Conservation (phyloP, 495 filamentous ascomycete species). For the Talaromyces proteolyticus region DNA sequence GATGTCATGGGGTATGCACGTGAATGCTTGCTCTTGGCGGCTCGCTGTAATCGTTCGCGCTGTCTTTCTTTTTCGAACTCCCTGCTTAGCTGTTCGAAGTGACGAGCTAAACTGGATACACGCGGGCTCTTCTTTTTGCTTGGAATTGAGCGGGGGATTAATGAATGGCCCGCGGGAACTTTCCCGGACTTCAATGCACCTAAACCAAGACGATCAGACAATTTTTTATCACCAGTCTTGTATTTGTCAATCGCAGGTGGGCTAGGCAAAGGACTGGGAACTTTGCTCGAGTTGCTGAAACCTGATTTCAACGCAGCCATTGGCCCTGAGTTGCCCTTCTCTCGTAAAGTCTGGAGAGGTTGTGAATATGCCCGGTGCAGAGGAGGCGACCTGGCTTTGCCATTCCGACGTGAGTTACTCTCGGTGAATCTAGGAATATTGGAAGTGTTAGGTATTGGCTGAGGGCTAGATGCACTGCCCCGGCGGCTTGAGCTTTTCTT, state of each 20-base stretch:
- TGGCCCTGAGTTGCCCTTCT: conserved; percentile 15
- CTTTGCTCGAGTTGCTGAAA: conserved; percentile 12
- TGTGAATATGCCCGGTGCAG: conserved; percentile 68
- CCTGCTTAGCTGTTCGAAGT: conserved; percentile 92
- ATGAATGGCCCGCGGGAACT: conserved; percentile 57
- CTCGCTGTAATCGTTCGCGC: conserved; percentile 74
- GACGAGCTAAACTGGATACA: conserved; percentile 83
- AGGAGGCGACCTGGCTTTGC: conserved; percentile 52
- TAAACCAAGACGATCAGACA: conserved; percentile 60
- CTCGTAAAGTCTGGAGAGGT: conserved; percentile 41
- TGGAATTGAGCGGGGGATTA: conserved; percentile 83
- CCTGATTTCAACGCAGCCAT: conserved; percentile 18
- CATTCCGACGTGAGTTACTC: conserved; percentile 28
- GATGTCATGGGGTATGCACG: conserved; percentile 83
- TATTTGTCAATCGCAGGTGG: conserved; percentile 20
- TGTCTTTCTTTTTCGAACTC: conserved; percentile 95
- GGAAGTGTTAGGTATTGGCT: conserved; percentile 28
- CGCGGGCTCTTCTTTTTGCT: conserved; percentile 59
- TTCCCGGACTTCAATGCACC: conserved; percentile 53
- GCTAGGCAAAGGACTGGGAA: conserved; percentile 11
- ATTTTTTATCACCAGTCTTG: conserved; percentile 61
- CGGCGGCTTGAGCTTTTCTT: background rate
- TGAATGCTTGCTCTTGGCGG: conserved; percentile 72
- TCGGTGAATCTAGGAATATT: conserved; percentile 48
- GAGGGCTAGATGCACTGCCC: background rate